These are phyloP conservation scores for Trichoderma breve DNA, from an alignment of 2,329 filamentous ascomycete species.

Conservation along the genomic window DNA sequence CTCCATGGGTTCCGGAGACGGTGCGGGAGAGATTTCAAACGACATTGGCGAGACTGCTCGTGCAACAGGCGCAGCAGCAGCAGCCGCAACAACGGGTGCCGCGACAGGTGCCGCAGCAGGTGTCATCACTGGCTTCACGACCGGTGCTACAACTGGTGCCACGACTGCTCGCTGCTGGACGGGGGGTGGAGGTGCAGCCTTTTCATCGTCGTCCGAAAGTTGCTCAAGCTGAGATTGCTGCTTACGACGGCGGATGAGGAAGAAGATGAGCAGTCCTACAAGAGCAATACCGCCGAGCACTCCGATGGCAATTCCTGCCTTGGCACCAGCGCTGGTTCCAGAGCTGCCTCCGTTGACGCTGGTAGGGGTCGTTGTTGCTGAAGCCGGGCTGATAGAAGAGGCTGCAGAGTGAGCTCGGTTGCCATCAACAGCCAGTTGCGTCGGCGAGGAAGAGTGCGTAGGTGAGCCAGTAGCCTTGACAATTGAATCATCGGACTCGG, in stretches of 20 bases:
- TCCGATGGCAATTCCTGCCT: slow-evolving; percentile 83
- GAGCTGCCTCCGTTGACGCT: background rate
- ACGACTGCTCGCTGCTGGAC: slow-evolving; percentile 27
- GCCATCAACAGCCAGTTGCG: slow-evolving; percentile 13
- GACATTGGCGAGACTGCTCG: background rate
- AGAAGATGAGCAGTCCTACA: slow-evolving; percentile 65
- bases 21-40: background rate
- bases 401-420: slow-evolving; percentile 25
- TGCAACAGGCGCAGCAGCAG: background rate
- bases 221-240: slow-evolving; percentile 56
- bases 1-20: slow-evolving; percentile 27
- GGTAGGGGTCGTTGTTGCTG: slow-evolving; percentile 9
- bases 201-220: slow-evolving; percentile 60
- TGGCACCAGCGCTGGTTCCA: slow-evolving; percentile 44
- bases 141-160: background rate
- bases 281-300: slow-evolving; percentile 68
- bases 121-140: slow-evolving; percentile 4
- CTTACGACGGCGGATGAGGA: slow-evolving; percentile 68
- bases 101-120: background rate
- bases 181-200: slow-evolving; percentile 37
- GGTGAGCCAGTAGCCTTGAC: slow-evolving; percentile 32
- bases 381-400: slow-evolving; percentile 24
- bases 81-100: background rate
- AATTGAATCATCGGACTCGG: slow-evolving; percentile 30
- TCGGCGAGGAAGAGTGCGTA: background rate